Evolutionary conservation across 805 yeast species (phyloP), one percentile per base, ranked within the genome.

Genomic region (Schizosaccharomyces japonicus): DNA sequence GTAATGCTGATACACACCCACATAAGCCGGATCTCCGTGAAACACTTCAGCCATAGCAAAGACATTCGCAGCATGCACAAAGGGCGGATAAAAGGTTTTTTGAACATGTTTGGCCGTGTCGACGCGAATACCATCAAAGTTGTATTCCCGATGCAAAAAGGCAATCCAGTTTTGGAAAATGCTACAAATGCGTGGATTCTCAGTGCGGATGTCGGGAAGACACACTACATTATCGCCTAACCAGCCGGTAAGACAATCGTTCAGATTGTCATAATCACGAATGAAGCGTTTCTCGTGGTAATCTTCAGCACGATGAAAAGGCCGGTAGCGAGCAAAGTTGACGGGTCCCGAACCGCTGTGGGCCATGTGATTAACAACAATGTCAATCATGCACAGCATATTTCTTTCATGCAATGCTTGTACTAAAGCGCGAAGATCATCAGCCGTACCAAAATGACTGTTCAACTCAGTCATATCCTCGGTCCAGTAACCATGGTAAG

Each of bases 371-470:
- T 48, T 48, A 11, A 48, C 40, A 4, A 48, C 50, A 21, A 48
- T 8, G 27, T 48, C 50, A 4, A 48, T 36, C 50, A 48, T 48
- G 25, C 48, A 27, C 5, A 21, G 34, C 49, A 48, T 48, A 11
- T 34, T 45, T n/a, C 49, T 44, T 8, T 36, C 21, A 34, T 48
- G 50, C 19, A 45, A 28, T 8, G 36, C 30, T 7, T 47, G 21
- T 1, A 39, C 33, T 6, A 48, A 44, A 11, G 29, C 40, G 19
- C 32, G 17, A 21, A 48, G 40, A 19, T 46, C 49, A 11, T 34
- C 45, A 2, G 23, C 23, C 7, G 21, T 39, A 2, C 50, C 46
- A 21, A 48, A 33, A 31, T 45, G 39, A 17, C 13, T 15, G 15
- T 45, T 45, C 26, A 45, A 19, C 23, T 29, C 25, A 8, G 31